Evolutionary conservation across 2,329 filamentous ascomycete species (phyloP).

Genomic region (Colletotrichum sp.): DNA sequence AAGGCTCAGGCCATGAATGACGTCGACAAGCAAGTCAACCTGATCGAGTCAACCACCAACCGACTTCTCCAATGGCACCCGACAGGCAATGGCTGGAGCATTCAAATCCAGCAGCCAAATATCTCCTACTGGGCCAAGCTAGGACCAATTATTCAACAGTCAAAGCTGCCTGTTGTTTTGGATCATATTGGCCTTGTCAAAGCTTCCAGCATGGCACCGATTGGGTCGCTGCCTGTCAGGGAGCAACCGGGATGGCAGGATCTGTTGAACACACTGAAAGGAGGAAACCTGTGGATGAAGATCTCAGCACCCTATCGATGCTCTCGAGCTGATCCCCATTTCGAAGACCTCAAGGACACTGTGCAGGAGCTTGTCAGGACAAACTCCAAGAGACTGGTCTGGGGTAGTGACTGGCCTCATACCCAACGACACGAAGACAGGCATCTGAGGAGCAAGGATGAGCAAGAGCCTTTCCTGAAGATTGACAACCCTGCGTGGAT

Average conservation of each 20-base stretch:
- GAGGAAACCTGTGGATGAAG: not conserved
- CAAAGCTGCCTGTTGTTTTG: not conserved
- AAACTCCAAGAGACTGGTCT: not conserved
- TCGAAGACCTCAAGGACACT: not conserved
- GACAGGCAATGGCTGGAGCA: not conserved
- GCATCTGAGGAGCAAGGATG: not conserved
- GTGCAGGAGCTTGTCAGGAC: not conserved
- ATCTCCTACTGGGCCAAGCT: not conserved
- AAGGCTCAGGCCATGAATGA: not conserved
- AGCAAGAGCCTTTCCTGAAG: not conserved
- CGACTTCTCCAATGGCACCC: not conserved
- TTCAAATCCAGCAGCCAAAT: not conserved
- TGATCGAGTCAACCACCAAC: not conserved
- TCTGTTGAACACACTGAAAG: not conserved
- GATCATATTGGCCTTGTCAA: not conserved
- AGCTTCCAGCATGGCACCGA: not conserved
- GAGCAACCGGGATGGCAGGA: not conserved
- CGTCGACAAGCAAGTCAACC: not conserved
- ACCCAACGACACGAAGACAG: not conserved
- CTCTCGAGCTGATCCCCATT: not conserved
- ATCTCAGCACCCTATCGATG: not conserved
- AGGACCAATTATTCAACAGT: not conserved
- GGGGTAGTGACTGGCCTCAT: not conserved
- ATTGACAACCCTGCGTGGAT: not conserved
- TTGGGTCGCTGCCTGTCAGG: not conserved